Conservation (phyloP, 495 filamentous ascomycete genomes). For the Hypoxylon lienhwacheense region DNA sequence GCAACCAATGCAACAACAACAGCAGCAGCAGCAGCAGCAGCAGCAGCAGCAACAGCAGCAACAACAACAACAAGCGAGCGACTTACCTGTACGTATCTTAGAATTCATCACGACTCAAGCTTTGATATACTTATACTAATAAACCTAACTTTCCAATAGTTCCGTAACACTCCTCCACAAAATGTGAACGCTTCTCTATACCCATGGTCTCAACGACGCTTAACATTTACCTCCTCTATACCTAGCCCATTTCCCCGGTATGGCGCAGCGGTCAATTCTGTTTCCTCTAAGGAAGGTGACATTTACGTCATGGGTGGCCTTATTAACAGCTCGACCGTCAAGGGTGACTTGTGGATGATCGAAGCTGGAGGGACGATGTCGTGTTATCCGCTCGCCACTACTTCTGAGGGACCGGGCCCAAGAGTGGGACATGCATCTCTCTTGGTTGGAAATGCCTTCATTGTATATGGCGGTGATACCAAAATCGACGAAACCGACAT, state of each 20-base stretch:
- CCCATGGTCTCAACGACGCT: conserved; percentile 89
- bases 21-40: conserved; percentile 25
- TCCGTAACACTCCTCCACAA: conserved; percentile 49
- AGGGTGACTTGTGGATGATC: conserved; percentile 97
- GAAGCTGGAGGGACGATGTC: conserved; percentile 86
- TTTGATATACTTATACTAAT: conserved; percentile 17
- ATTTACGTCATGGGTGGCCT: conserved; percentile 98
- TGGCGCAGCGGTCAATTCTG: conserved; percentile 91
- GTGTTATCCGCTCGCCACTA: conserved; percentile 89
- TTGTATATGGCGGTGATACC: conserved; percentile 98
- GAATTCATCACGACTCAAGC: background rate
- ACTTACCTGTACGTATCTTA: conserved; percentile 52
- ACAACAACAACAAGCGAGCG: conserved; percentile 40
- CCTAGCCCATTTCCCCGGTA: conserved; percentile 94
- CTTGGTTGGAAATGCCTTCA: conserved; percentile 97
- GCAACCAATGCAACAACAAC: conserved; percentile 19
- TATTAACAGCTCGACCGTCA: conserved; percentile 90
- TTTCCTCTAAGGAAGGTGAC: conserved; percentile 92
- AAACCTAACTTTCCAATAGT: conserved; percentile 26
- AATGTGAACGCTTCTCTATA: conserved; percentile 69
- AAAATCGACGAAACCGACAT: conserved; percentile 91
- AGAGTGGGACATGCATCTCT: conserved; percentile 94
- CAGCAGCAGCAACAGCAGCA: conserved; percentile 22
- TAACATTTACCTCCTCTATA: conserved; percentile 82
- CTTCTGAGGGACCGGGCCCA: conserved; percentile 90